Percentiles rank a stretch among this genome's conserved stretches.
These are phyloP conservation scores for Aspergillus puulaauensis DNA, from an alignment of 2,329 filamentous ascomycete genomes.

Conservation along the genomic window DNA sequence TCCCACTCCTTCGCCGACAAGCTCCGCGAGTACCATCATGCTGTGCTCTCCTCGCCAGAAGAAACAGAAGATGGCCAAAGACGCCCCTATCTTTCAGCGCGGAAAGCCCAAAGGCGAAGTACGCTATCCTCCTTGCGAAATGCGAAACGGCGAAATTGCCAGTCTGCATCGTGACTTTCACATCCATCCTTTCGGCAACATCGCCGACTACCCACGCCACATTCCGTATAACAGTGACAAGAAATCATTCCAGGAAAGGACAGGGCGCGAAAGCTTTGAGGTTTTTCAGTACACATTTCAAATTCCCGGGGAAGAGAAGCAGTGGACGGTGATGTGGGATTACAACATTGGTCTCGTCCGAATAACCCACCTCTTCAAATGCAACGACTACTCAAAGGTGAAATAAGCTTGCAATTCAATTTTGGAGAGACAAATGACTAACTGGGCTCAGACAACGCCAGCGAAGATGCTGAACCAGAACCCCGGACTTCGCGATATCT, in stretches of 20 bases:
- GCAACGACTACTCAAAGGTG: constrained; percentile 83
- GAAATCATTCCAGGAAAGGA: constrained; percentile 83
- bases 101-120: constrained; percentile 65
- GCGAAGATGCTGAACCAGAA: constrained; percentile 79
- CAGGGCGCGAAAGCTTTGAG: constrained; percentile 83
- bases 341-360: constrained; percentile 92
- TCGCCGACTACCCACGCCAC: constrained; percentile 64
- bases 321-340: constrained; percentile 90
- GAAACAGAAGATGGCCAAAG: constrained; percentile 63
- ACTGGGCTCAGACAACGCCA: constrained; percentile 69
- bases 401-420: constrained; percentile 20
- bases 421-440: background rate
- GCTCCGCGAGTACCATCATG: constrained; percentile 42
- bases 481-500: constrained; percentile 80
- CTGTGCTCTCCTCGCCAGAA: constrained; percentile 27
- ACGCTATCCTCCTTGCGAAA: constrained; percentile 73
- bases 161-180: constrained; percentile 62
- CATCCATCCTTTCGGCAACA: constrained; percentile 64
- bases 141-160: constrained; percentile 57
- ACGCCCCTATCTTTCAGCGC: constrained; percentile 62
- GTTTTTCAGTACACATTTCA: constrained; percentile 72
- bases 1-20: constrained; percentile 41
- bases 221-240: constrained; percentile 96
- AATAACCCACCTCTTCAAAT: constrained; percentile 94
- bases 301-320: constrained; percentile 63